These are phyloP conservation scores for Leccinum olivaceopallidum DNA, from an alignment of 768 basidiomycete species.

Conservation along the genomic window DNA sequence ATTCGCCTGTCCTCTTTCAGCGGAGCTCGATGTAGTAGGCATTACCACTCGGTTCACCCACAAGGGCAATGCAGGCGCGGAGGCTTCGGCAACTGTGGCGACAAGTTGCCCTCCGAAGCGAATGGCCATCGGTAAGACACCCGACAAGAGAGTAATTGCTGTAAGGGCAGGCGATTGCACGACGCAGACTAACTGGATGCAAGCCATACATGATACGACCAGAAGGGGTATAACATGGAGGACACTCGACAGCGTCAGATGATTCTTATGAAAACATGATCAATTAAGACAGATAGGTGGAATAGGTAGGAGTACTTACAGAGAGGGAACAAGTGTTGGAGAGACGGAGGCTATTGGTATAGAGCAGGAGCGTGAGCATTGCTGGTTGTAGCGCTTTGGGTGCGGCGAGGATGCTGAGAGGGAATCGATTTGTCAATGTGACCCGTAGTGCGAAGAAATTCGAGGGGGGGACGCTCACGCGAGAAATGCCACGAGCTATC, in stretches of 20 bases:
- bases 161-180: conserved; percentile 15
- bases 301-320: not conserved
- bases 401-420: conserved; percentile 13
- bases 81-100: not conserved
- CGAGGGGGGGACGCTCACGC: conserved; percentile 9
- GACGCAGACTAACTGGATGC: conserved; percentile 7
- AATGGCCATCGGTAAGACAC: conserved; percentile 12
- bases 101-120: not conserved
- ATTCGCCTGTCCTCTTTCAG: not conserved
- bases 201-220: conserved; percentile 10
- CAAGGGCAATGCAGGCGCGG: not conserved
- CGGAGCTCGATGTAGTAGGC: not conserved
- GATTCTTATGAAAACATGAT: not conserved
- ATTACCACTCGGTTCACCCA: not conserved
- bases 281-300: not conserved
- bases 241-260: conserved; percentile 8
- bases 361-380: conserved; percentile 22
- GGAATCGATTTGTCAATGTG: not conserved
- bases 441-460: not conserved
- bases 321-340: conserved; percentile 10
- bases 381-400: conserved; percentile 6
- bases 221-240: conserved; percentile 23
- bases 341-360: conserved; percentile 25
- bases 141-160: conserved; percentile 5
- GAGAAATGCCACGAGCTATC: conserved; percentile 20